Evolutionary conservation across 805 yeast species (phyloP).

Genomic region (Priceomyces carsonii): DNA sequence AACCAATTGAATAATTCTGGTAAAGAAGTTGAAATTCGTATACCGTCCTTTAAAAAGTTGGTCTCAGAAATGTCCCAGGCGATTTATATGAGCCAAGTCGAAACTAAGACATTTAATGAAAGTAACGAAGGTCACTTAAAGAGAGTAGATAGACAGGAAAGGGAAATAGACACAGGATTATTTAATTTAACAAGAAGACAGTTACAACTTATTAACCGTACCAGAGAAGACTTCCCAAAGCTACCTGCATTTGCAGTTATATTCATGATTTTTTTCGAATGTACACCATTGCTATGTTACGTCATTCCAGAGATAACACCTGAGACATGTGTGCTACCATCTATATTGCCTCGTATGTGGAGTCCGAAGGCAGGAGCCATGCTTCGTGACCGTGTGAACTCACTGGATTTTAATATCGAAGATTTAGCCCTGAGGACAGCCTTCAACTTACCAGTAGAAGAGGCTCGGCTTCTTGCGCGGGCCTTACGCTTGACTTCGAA

Average conservation of each 20-base stretch:
- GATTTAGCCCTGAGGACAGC: slow-evolving; percentile 44
- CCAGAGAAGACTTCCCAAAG: slow-evolving; percentile 50
- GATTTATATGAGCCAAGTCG: slow-evolving; percentile 38
- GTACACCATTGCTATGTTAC: slow-evolving; percentile 54
- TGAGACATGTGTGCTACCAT: slow-evolving; percentile 57
- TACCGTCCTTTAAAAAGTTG: slow-evolving; percentile 37
- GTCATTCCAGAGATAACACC: slow-evolving; percentile 57
- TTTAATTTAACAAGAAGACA: slow-evolving; percentile 49
- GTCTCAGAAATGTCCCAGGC: slow-evolving; percentile 35
- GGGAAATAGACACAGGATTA: slow-evolving; percentile 14
- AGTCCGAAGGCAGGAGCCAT: slow-evolving; percentile 16
- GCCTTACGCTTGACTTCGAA: slow-evolving; percentile 39
- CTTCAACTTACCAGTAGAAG: slow-evolving; percentile 41
- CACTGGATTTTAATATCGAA: slow-evolving; percentile 6
- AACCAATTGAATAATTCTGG: slow-evolving; percentile 24
- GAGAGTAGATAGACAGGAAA: slow-evolving; percentile 11
- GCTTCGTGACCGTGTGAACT: slow-evolving; percentile 10
- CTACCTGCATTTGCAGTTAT: slow-evolving; percentile 54
- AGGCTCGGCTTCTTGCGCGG: slow-evolving; percentile 36
- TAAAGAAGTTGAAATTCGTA: slow-evolving; percentile 21
- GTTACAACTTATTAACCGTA: slow-evolving; percentile 51
- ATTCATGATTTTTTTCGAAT: slow-evolving; percentile 51
- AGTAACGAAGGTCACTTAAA: slow-evolving; percentile 19
- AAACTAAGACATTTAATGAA: slow-evolving; percentile 24
- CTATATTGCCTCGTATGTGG: slow-evolving; percentile 39